These are phyloP conservation scores for Coprinopsis sp. DNA, from an alignment of 768 basidiomycete genomes.

Conservation along the genomic window DNA sequence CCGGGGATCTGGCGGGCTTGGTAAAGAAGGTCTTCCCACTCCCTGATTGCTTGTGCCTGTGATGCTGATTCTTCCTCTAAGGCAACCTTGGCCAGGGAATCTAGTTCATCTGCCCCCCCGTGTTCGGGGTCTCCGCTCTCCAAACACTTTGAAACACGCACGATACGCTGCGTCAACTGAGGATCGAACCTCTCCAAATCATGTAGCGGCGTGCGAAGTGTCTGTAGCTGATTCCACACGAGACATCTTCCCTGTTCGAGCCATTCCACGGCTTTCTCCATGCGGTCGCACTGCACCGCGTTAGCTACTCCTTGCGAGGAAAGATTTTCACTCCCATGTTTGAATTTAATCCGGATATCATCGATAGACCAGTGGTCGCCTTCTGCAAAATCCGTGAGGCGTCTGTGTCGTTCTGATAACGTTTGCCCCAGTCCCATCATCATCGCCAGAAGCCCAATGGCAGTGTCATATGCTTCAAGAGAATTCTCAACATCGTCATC, in stretches of 20 bases:
- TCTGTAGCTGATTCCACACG: slow-evolving; percentile 15
- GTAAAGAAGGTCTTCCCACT: slow-evolving; percentile 14
- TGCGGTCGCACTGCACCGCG: slow-evolving; percentile 5
- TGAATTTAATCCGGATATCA: too few species aligned
- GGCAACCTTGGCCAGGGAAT: not conserved
- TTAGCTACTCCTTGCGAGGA: slow-evolving; percentile 9
- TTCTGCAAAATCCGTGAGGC: not conserved
- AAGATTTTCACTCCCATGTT: slow-evolving; percentile 5
- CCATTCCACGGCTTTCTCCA: slow-evolving; percentile 15
- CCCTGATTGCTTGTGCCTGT: slow-evolving; percentile 14
- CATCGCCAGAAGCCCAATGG: too few species aligned
- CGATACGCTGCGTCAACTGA: slow-evolving; percentile 4
- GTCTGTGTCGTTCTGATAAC: slow-evolving; percentile 6
- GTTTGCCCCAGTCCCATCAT: slow-evolving; percentile 15
- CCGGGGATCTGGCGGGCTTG: slow-evolving; percentile 11
- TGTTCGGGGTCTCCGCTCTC: slow-evolving; percentile 4
- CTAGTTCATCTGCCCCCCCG: not conserved
- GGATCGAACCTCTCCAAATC: slow-evolving; percentile 5
- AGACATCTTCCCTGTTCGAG: slow-evolving; percentile 19
- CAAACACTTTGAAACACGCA: slow-evolving; percentile 6
- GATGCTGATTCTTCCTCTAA: not conserved
- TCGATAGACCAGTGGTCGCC: too few species aligned
- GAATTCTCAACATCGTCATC: too few species aligned
- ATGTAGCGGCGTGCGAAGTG: slow-evolving; percentile 14
- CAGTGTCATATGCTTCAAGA: too few species aligned